phyloP scores from a whole-genome alignment of 768 basidiomycete genomes.

The Suillus ampliporus region DNA sequence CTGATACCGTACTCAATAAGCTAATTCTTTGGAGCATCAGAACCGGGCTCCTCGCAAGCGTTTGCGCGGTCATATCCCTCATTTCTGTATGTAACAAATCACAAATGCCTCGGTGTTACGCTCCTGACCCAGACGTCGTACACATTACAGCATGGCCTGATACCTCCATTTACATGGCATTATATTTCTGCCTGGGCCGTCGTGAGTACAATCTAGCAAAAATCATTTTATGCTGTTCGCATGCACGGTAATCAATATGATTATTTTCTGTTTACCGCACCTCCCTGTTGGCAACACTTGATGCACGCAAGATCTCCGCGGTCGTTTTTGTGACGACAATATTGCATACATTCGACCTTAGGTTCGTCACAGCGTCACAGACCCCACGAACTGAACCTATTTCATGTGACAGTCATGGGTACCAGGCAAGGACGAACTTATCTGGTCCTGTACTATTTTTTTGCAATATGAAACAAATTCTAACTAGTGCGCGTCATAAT shows the following conservation, averaged over 20 bases:
- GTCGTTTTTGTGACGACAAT: not conserved
- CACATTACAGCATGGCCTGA: slow-evolving; percentile 51
- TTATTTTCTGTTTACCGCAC: slow-evolving; percentile 51
- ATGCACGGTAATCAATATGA: slow-evolving; percentile 11
- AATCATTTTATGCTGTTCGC: not conserved
- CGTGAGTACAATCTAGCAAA: slow-evolving; percentile 39
- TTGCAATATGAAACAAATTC: too few relatives aligned
- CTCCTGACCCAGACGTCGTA: not conserved
- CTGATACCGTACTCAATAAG: slow-evolving; percentile 53
- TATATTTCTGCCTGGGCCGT: slow-evolving; percentile 61
- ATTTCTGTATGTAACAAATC: slow-evolving; percentile 43
- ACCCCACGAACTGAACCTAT: too few relatives aligned
- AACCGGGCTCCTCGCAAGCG: slow-evolving; percentile 28
- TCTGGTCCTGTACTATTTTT: too few relatives aligned
- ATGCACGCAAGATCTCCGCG: slow-evolving; percentile 53
- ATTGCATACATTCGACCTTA: too few relatives aligned
- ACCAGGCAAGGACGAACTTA: too few relatives aligned
- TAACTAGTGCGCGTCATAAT: too few relatives aligned
- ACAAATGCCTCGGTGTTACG: not conserved
- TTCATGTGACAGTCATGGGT: too few relatives aligned
- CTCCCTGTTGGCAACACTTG: slow-evolving; percentile 57
- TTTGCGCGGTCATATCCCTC: slow-evolving; percentile 57
- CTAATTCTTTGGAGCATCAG: slow-evolving; percentile 58
- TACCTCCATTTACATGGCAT: slow-evolving; percentile 58
- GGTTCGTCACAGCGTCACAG: too few relatives aligned